phyloP scores from a whole-genome alignment of 177 flowering plant genomes.

The Vitis hybrid region DNA sequence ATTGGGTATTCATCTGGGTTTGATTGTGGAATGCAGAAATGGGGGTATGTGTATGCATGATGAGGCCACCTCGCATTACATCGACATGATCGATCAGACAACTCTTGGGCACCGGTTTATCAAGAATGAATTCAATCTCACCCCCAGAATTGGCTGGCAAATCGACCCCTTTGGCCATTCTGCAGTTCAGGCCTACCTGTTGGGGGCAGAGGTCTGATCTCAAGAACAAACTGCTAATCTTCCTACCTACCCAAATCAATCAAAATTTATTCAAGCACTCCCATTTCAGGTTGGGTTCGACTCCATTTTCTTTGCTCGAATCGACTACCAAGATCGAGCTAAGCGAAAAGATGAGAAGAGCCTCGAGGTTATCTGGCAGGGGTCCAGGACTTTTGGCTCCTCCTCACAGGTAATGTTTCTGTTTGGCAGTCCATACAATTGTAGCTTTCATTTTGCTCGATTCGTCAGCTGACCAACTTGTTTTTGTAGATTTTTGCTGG shows the following conservation, averaged over 20 bases:
- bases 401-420: slow-evolving; percentile 61
- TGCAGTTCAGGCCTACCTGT: slow-evolving; percentile 79
- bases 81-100: slow-evolving; percentile 84
- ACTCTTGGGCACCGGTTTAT: slow-evolving; percentile 78
- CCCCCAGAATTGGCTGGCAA: slow-evolving; percentile 83
- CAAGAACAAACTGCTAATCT: too few species aligned
- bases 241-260: too few species aligned
- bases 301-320: slow-evolving; percentile 82
- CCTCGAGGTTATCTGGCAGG: slow-evolving; percentile 74
- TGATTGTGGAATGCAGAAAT: slow-evolving; percentile 38
- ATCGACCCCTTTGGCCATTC: slow-evolving; percentile 86
- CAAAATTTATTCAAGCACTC: too few species aligned
- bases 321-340: slow-evolving; percentile 94
- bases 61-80: slow-evolving; percentile 82
- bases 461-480: background rate
- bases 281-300: slow-evolving; percentile 71
- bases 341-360: slow-evolving; percentile 62
- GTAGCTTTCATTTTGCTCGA: background rate
- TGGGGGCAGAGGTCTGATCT: slow-evolving; percentile 59
- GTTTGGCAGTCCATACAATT: background rate
- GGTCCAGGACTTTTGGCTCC: slow-evolving; percentile 76
- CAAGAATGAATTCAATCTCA: slow-evolving; percentile 50
- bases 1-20: background rate
- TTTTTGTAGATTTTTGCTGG: slow-evolving; percentile 76
- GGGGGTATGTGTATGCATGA: slow-evolving; percentile 92